Conservation (phyloP, 306 rosid genomes). For the Acacia crassicarpa region DNA sequence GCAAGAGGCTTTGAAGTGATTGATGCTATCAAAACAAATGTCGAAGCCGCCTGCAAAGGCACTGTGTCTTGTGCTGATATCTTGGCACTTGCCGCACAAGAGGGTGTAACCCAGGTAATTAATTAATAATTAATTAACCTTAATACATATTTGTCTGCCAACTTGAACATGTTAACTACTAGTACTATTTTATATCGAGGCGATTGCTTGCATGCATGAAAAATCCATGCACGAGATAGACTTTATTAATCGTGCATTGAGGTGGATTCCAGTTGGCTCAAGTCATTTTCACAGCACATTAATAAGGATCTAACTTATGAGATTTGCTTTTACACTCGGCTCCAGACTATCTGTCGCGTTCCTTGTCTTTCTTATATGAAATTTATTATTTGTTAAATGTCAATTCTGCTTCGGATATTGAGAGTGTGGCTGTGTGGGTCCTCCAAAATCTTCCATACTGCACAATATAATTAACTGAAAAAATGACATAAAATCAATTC, state of each 20-base stretch:
- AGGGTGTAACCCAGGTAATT: slow-evolving; percentile 54
- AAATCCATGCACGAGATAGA: neutral
- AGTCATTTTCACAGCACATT: neutral
- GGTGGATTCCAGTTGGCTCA: neutral
- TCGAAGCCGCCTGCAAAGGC: slow-evolving; percentile 70
- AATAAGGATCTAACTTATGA: neutral
- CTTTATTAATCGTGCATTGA: neutral
- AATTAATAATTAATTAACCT: neutral
- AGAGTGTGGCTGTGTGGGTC: too few species aligned
- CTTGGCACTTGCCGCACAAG: slow-evolving; percentile 74
- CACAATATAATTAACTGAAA: too few species aligned
- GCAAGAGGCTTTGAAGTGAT: slow-evolving; percentile 77
- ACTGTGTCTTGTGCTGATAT: slow-evolving; percentile 86
- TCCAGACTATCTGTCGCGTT: too few species aligned
- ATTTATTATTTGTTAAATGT: too few species aligned
- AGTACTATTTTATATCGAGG: neutral
- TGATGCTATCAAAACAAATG: slow-evolving; percentile 61
- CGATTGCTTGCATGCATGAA: neutral
- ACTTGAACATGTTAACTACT: neutral
- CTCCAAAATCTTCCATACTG: too few species aligned
- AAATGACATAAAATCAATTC: too few species aligned
- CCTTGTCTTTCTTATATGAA: too few species aligned
- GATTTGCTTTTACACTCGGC: too few species aligned
- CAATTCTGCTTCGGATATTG: too few species aligned
- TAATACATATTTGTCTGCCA: neutral